Evolutionary conservation across 176 grass and related monocot species (phyloP).

Genomic region (Elymus sibiricus): DNA sequence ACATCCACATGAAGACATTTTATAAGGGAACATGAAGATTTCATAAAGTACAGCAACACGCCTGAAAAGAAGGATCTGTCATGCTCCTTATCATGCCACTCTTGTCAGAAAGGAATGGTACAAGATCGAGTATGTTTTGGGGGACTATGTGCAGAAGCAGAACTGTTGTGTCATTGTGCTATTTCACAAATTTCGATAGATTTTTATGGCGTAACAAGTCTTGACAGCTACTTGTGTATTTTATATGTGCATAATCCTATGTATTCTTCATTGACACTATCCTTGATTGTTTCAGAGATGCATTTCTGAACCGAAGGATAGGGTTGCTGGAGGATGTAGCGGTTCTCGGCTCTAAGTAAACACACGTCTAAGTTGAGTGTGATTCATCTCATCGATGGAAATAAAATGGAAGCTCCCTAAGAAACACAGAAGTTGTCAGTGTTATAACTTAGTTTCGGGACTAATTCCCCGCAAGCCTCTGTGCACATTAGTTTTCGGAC

Average conservation of each 20-base stretch:
- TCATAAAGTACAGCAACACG: no score
- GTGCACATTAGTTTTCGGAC: neutral
- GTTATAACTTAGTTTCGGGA: neutral
- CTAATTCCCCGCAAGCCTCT: no score
- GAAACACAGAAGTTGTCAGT: neutral
- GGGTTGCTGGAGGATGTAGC: neutral
- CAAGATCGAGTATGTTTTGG: no score
- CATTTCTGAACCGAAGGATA: conserved; percentile 45
- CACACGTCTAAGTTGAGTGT: neutral
- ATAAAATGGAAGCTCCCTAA: neutral
- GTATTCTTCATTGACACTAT: conserved; percentile 5
- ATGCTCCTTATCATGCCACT: no score
- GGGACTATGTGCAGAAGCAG: no score
- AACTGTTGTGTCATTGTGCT: no score
- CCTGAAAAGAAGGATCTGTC: no score
- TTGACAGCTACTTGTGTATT: no score
- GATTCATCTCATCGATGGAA: neutral
- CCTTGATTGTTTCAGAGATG: conserved; percentile 48
- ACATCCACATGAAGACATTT: no score
- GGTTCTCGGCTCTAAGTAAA: neutral
- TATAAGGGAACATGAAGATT: no score
- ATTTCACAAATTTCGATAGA: neutral
- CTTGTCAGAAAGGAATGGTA: no score
- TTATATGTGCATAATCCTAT: no score
- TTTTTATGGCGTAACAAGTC: neutral